These are phyloP conservation scores for Rhododendron ovatum DNA, from an alignment of 148 eudicot species.

Conservation along the genomic window DNA sequence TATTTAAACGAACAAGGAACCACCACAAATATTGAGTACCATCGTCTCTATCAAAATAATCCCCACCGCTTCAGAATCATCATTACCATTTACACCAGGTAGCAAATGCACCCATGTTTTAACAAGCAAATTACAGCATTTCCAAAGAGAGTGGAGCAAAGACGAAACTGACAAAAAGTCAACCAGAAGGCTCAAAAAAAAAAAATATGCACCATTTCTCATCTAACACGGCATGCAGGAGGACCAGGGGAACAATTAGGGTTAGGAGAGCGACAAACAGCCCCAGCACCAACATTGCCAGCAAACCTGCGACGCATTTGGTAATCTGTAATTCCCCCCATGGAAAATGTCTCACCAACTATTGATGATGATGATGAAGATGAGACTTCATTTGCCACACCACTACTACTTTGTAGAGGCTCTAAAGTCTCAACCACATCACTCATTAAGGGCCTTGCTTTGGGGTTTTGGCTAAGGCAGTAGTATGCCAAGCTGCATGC, in stretches of 20 bases:
- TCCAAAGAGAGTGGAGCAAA: neutral
- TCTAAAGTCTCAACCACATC: slow-evolving; percentile 96
- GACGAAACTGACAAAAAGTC: neutral
- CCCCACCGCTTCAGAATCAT: neutral
- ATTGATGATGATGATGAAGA: slow-evolving; percentile 34
- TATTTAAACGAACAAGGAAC: neutral
- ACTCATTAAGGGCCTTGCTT: slow-evolving; percentile 96
- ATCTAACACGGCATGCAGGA: slow-evolving; percentile 84
- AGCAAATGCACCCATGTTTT: slow-evolving; percentile 6
- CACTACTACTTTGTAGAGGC: slow-evolving; percentile 59
- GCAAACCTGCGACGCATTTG: slow-evolving; percentile 45
- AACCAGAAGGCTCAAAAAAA: slow-evolving; percentile 20
- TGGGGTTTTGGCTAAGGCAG: slow-evolving; percentile 93
- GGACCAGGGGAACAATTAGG: slow-evolving; percentile 75
- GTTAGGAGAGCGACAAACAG: slow-evolving; percentile 61
- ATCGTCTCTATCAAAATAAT: neutral
- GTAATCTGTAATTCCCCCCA: slow-evolving; percentile 38
- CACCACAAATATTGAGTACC: neutral
- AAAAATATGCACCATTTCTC: slow-evolving; percentile 26
- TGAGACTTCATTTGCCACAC: slow-evolving; percentile 28
- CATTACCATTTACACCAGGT: slow-evolving; percentile 13
- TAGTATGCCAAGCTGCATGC: slow-evolving; percentile 97
- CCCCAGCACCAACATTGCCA: slow-evolving; percentile 42
- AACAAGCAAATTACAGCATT: slow-evolving; percentile 5
- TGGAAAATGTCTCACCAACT: slow-evolving; percentile 37